Evolutionary conservation across 495 filamentous ascomycete species (phyloP).

Genomic region (Annulohypoxylon stygium): DNA sequence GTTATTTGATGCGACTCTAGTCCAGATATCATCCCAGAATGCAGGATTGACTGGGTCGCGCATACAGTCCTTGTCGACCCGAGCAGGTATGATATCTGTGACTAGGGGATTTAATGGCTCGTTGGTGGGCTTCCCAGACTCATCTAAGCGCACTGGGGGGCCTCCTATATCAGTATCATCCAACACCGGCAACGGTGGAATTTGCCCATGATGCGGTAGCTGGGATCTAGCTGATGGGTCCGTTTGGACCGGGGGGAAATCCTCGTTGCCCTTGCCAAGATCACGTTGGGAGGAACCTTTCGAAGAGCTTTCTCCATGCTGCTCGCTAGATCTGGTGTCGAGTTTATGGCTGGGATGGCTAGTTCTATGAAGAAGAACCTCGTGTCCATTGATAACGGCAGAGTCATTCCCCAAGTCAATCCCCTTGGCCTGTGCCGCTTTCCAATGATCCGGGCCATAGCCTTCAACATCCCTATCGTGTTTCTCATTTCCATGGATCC

Average conservation of each 20-base stretch:
- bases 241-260: constrained; percentile 34
- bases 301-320: constrained; percentile 22
- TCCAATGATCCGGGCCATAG: constrained; percentile 78
- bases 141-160: constrained; percentile 64
- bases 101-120: constrained; percentile 67
- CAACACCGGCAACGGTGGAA: constrained; percentile 72
- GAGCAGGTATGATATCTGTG: constrained; percentile 73
- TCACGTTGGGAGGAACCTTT: constrained; percentile 35
- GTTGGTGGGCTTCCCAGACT: constrained; percentile 51
- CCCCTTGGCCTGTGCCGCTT: constrained; percentile 67
- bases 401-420: constrained; percentile 75
- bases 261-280: constrained; percentile 39
- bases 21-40: constrained; percentile 92
- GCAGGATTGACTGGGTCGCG: constrained; percentile 82
- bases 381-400: constrained; percentile 68
- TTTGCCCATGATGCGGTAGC: constrained; percentile 70
- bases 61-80: constrained; percentile 69
- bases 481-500: constrained; percentile 71
- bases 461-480: constrained; percentile 84
- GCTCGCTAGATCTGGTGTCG: constrained; percentile 21
- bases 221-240: constrained; percentile 33
- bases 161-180: constrained; percentile 88
- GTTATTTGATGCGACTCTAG: constrained; percentile 90
- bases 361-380: constrained; percentile 69
- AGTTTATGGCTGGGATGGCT: constrained; percentile 37